Evolutionary conservation across 768 basidiomycete species (phyloP), one percentile per base, ranked within the genome.

Genomic region (Leccinum imitatum): DNA sequence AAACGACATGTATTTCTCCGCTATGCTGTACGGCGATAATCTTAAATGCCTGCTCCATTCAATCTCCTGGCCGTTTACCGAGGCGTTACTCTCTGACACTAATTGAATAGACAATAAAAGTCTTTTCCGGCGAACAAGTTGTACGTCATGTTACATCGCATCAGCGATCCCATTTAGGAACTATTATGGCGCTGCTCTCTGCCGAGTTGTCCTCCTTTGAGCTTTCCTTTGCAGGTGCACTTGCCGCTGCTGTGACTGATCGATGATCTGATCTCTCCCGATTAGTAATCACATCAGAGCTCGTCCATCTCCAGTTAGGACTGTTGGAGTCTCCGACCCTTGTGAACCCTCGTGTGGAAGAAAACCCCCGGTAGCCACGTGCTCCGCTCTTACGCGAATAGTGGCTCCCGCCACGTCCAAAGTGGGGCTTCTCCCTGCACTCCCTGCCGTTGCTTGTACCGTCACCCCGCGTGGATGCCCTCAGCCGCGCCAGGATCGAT

Each of bases 401-500:
- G 3, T 41, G 25, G 23, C 25, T 35, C 41, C 67, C 60, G 15
- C 53, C 8, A 6, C 48, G 60, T 50, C 57, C 53, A 60, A 60
- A 58, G 59, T 35, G 56, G 48, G 66, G 23, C 33, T 54, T 50
- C 3, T 11, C 56, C 44, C 51, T 56, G 19, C 56, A 59, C 53
- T 59, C 64, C 50, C 23, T 48, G 55, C 31, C 57, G 39, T 25
- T 56, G 35, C 27, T 44, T 23, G 30, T 52, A 30, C 57, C 65
- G 61, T 63, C 60, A 50, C 63, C 47, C 61, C 62, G 65, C 58
- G 67, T 63, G 63, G 72, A 72, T 56, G 56, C 59, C 59, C 67
- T 79, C 56, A 89, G 66, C 54, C 81, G 83, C 59, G 68, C 70
- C 60, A 90, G 75, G 62, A 88, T 80, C 56, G 75, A 74, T 63